Conservation (phyloP, 2,329 filamentous ascomycete species). For the Apiospora kogelbergensis region DNA sequence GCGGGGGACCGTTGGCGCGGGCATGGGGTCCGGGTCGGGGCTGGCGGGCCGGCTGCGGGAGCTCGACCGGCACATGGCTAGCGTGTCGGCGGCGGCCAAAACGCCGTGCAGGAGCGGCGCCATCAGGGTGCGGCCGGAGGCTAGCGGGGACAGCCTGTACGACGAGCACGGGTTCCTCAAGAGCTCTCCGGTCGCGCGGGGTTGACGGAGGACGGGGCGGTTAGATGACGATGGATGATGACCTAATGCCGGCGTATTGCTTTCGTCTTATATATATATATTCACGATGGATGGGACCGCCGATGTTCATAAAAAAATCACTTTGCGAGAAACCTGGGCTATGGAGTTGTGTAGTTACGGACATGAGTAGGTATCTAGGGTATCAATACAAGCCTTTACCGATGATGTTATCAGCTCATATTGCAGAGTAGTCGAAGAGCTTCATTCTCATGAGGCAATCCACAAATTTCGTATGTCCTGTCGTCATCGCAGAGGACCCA, state of each 20-base stretch:
- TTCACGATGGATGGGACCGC: neutral
- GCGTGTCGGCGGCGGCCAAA: conserved; percentile 10
- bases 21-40: neutral
- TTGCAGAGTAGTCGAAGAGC: neutral
- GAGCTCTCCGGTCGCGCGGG: conserved; percentile 14
- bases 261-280: neutral
- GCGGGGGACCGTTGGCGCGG: neutral
- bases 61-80: neutral
- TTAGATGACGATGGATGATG: conserved; percentile 6
- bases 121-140: neutral
- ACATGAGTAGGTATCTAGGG: neutral
- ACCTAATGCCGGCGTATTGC: neutral
- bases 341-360: neutral
- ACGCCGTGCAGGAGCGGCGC: conserved; percentile 19
- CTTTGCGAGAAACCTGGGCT: neutral
- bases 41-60: neutral
- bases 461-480: neutral
- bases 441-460: neutral
- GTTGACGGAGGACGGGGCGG: neutral
- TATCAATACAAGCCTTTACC: neutral
- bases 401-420: neutral
- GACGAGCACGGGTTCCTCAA: conserved; percentile 26
- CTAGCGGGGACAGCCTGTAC: conserved; percentile 19
- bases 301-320: neutral
- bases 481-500: neutral